A percentile compares a stretch with the other conserved stretches of the same genome.
phyloP scores from a whole-genome alignment of 306 rosid genomes.

The Abrus pulchellus region DNA sequence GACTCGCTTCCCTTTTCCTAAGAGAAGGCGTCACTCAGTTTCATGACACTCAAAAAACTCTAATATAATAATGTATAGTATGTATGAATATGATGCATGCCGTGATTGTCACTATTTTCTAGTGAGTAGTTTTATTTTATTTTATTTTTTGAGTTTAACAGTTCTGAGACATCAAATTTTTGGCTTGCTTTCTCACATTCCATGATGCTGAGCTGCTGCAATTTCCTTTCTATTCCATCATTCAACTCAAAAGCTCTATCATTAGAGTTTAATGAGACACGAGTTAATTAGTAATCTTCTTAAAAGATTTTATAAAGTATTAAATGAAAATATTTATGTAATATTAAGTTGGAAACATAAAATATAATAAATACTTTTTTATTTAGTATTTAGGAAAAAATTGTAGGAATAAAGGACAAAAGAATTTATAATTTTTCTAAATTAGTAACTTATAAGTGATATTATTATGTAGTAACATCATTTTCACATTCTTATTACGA shows the following conservation, averaged over 20 bases:
- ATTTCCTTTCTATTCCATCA: background rate
- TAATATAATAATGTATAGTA: slow-evolving; percentile 49
- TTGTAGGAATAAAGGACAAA: too few species aligned
- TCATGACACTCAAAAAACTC: slow-evolving; percentile 56
- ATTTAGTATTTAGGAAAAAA: too few species aligned
- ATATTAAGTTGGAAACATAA: too few species aligned
- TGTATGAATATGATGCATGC: slow-evolving; percentile 36
- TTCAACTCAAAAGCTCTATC: background rate
- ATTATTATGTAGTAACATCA: background rate
- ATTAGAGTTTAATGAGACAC: background rate
- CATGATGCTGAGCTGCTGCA: slow-evolving; percentile 2
- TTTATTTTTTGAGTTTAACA: slow-evolving; percentile 27
- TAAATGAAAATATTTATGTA: too few species aligned
- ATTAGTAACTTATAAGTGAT: too few species aligned
- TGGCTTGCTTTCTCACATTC: slow-evolving; percentile 17
- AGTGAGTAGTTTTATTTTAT: slow-evolving; percentile 43
- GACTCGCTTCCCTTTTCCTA: slow-evolving; percentile 81
- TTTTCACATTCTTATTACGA: background rate
- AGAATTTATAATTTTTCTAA: too few species aligned
- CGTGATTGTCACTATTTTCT: slow-evolving; percentile 58
- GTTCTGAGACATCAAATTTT: background rate
- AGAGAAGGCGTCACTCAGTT: slow-evolving; percentile 95
- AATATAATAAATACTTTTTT: too few species aligned
- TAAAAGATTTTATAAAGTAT: too few species aligned
- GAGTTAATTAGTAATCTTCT: background rate